A percentile compares a stretch with the other conserved stretches of the same genome.
Evolutionary conservation across 2,329 filamentous ascomycete species (phyloP).

Genomic region (Apiospora arundinis): DNA sequence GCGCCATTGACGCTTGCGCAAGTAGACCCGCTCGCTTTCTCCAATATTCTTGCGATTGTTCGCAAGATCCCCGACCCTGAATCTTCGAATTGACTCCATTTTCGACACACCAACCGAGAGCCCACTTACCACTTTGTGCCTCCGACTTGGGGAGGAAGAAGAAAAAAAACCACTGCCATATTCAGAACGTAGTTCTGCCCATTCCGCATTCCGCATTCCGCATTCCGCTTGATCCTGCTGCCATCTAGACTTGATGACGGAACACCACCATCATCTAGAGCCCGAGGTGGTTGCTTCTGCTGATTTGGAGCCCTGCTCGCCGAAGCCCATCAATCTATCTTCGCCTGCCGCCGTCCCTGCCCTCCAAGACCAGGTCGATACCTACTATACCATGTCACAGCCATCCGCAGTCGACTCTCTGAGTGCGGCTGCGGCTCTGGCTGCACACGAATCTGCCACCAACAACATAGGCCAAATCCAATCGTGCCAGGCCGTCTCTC

Average conservation of each 20-base stretch:
- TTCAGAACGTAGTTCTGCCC: not conserved
- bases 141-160: not conserved
- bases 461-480: conserved; percentile 19
- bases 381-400: conserved; percentile 51
- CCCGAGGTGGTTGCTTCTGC: conserved; percentile 59
- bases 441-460: not conserved
- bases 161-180: conserved; percentile 6
- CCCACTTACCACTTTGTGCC: not conserved
- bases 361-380: conserved; percentile 60
- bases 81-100: conserved; percentile 9
- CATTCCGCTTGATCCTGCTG: not conserved
- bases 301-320: conserved; percentile 59
- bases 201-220: no score
- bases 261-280: conserved; percentile 38
- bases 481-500: conserved; percentile 8
- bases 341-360: conserved; percentile 55
- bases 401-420: conserved; percentile 35
- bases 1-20: conserved; percentile 12
- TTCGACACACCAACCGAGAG: conserved; percentile 16
- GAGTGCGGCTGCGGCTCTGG: conserved; percentile 24
- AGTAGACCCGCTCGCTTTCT: not conserved
- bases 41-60: conserved; percentile 3
- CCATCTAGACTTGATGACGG: conserved; percentile 48
- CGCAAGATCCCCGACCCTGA: not conserved
- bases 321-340: conserved; percentile 53